Conservation (phyloP, 305 asterid species). For the Ruellia speciosa region DNA sequence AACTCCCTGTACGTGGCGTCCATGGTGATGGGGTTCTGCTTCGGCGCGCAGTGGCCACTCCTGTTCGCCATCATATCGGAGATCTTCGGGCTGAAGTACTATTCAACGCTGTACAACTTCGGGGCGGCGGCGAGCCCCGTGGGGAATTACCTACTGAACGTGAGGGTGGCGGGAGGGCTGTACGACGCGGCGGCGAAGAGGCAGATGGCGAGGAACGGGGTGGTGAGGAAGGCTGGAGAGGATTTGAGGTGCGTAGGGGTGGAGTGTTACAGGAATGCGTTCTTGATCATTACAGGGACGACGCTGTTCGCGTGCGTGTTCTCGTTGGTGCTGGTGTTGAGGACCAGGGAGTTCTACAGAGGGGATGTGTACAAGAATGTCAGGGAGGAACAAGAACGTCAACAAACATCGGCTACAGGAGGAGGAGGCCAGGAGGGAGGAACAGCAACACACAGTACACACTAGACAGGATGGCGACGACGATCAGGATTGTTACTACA, state of each 20-base stretch:
- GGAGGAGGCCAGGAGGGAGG: no score
- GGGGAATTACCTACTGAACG: slow-evolving; percentile 51
- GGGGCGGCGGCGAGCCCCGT: slow-evolving; percentile 67
- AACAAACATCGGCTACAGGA: no score
- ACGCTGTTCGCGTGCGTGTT: slow-evolving; percentile 33
- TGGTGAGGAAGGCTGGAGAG: slow-evolving; percentile 28
- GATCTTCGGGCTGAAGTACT: slow-evolving; percentile 50
- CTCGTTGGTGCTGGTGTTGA: slow-evolving; percentile 37
- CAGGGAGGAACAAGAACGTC: slow-evolving; percentile 21
- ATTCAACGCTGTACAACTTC: slow-evolving; percentile 44
- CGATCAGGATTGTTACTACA: no score
- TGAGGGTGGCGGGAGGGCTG: slow-evolving; percentile 39
- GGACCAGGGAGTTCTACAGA: slow-evolving; percentile 45
- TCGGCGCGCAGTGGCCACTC: slow-evolving; percentile 69
- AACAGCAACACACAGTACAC: no score
- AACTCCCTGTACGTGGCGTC: slow-evolving; percentile 45
- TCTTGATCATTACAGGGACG: slow-evolving; percentile 41
- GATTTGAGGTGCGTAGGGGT: slow-evolving; percentile 46
- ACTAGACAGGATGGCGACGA: no score
- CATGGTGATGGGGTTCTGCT: slow-evolving; percentile 45
- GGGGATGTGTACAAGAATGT: slow-evolving; percentile 53
- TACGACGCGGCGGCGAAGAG: slow-evolving; percentile 45
- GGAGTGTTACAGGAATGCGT: slow-evolving; percentile 42
- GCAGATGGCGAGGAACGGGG: slow-evolving; percentile 26
- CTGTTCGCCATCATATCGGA: slow-evolving; percentile 59